Evolutionary conservation across 1,139 yeast species (phyloP), one percentile per base, ranked within the genome.

Genomic region (Suhomyces bokatorum): DNA sequence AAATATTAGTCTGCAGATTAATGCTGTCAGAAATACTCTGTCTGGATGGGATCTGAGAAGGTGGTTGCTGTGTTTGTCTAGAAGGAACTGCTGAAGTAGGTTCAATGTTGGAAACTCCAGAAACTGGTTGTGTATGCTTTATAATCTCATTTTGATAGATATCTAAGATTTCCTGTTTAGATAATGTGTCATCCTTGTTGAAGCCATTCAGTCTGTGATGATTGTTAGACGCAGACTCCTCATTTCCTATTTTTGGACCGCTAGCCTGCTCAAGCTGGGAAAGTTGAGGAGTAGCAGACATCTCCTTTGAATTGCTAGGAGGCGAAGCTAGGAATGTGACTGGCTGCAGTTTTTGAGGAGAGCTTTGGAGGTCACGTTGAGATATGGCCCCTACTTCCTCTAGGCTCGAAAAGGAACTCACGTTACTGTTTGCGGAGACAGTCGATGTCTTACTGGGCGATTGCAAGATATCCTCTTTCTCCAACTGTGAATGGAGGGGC

Each of bases 151-250:
- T 54, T 41, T 57, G 54, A 48, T 66, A 62, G 13, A 64, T 49
- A 12, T 54, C 55, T 43, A 66, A 51, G 11, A 65, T 55, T 35
- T 66, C 69, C 20, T 55, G 56, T 36, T 58, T 64, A 9, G 64
- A 50, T 11, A 64, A 47, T 3, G 54, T 49, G 27, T 54, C 56
- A 5, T 46, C 49, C 9, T 39, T 30, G 10, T 10, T 15, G 4
- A 37, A 31, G 7, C 10, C 13, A 17, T 30, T 11, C 15, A n/a
- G 24, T 12, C 6, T 4, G 6, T 11, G 35, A 10, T 2, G n/a
- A n/a, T 3, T 32, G 1, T 17, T 6, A 17, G 20, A 4, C 5
- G 6, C 20, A 17, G 20, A 17, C 4, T 17, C 20, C 6, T 17
- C 20, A 17, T 17, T 17, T 8, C 27, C 27, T 7, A 9, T 26